Conservation (phyloP, 108 stramenopile genomes). For the Pseudonitzschia multistriata region DNA sequence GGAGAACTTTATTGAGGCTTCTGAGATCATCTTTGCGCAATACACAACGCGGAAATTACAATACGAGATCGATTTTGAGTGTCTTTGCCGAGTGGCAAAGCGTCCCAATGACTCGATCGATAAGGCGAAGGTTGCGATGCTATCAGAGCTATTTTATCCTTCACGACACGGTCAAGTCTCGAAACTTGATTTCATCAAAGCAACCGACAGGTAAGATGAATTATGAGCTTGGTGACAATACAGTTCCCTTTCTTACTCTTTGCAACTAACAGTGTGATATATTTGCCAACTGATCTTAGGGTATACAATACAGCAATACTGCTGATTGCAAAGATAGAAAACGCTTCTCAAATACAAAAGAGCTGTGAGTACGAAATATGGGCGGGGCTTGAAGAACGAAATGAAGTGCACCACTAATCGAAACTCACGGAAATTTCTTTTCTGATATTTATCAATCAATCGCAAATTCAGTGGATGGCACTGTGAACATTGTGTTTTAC, state of each 20-base stretch:
- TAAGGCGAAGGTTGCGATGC: slow-evolving; percentile 38
- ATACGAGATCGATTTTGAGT: slow-evolving; percentile 38
- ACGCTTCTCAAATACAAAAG: slow-evolving; percentile 49
- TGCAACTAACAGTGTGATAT: neutral
- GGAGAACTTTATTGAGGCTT: slow-evolving; percentile 49
- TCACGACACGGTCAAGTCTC: slow-evolving; percentile 48
- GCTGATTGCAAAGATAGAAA: slow-evolving; percentile 58
- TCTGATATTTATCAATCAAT: neutral
- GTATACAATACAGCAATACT: slow-evolving; percentile 67
- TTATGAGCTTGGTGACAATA: neutral
- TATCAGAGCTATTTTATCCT: slow-evolving; percentile 54
- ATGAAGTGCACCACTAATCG: neutral
- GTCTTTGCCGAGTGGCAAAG: slow-evolving; percentile 43
- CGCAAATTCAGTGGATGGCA: slow-evolving; percentile 39
- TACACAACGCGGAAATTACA: slow-evolving; percentile 21
- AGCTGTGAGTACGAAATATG: slow-evolving; percentile 27
- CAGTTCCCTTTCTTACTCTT: neutral
- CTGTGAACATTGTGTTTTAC: slow-evolving; percentile 46
- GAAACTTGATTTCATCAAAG: slow-evolving; percentile 38
- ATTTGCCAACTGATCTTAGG: slow-evolving; percentile 22
- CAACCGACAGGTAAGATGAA: slow-evolving; percentile 18
- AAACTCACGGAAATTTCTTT: neutral
- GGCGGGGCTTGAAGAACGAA: neutral
- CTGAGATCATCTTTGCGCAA: slow-evolving; percentile 27
- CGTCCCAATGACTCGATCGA: slow-evolving; percentile 36